These are phyloP conservation scores for Xerocomellus intermedius DNA, from an alignment of 768 basidiomycete species.

Conservation along the genomic window DNA sequence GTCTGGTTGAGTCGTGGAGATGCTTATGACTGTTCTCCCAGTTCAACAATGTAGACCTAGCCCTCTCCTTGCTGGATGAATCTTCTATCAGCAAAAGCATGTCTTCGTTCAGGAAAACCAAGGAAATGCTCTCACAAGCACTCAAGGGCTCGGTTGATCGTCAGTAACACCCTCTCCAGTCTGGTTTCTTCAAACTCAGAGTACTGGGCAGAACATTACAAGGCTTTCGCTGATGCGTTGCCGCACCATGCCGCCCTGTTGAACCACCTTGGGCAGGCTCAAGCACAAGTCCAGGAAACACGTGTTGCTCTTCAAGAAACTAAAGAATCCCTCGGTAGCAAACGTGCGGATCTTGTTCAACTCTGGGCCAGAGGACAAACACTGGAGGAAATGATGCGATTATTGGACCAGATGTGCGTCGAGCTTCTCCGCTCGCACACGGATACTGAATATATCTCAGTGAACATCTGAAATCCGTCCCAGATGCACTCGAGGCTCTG, in stretches of 20 bases:
- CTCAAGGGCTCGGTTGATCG: slow-evolving; percentile 88
- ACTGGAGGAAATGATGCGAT: slow-evolving; percentile 92
- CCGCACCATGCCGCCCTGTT: slow-evolving; percentile 85
- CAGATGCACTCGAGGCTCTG: slow-evolving; percentile 89
- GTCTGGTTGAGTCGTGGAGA: slow-evolving; percentile 1
- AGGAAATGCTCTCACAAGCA: slow-evolving; percentile 72
- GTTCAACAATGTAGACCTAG: slow-evolving; percentile 95
- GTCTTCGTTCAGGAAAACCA: slow-evolving; percentile 73
- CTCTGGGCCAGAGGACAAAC: slow-evolving; percentile 87
- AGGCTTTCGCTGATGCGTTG: slow-evolving; percentile 91
- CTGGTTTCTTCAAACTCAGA: slow-evolving; percentile 1
- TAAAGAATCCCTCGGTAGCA: slow-evolving; percentile 75
- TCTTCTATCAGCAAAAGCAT: slow-evolving; percentile 72
- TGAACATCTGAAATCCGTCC: slow-evolving; percentile 86
- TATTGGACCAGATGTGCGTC: slow-evolving; percentile 91
- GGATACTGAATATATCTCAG: slow-evolving; percentile 41
- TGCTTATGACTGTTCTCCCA: slow-evolving; percentile 31
- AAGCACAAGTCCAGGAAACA: slow-evolving; percentile 70
- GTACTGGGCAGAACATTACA: slow-evolving; percentile 71
- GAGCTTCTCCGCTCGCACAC: slow-evolving; percentile 2
- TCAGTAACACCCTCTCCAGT: slow-evolving; percentile 37
- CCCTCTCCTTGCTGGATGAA: slow-evolving; percentile 83
- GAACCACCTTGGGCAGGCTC: slow-evolving; percentile 67
- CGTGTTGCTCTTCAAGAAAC: slow-evolving; percentile 71
- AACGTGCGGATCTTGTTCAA: slow-evolving; percentile 86